Percentiles rank a stretch among this genome's conserved stretches.
These are phyloP conservation scores for Polymyxa betae DNA, from an alignment of 208 protist species.

Conservation along the genomic window DNA sequence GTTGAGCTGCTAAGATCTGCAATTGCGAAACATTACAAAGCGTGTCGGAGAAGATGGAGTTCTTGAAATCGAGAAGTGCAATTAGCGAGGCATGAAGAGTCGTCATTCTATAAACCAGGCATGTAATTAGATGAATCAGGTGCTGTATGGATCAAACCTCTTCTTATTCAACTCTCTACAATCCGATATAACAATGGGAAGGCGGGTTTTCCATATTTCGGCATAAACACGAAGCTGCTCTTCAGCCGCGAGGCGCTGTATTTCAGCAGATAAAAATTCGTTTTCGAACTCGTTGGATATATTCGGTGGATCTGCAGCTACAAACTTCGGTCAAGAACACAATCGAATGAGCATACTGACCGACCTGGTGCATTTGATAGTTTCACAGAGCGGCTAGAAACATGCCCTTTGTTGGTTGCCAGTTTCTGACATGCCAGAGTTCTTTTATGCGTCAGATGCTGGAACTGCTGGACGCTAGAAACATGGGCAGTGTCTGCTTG, in stretches of 20 bases:
- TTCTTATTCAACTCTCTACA: background rate
- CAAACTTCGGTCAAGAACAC: background rate
- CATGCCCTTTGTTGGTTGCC: background rate
- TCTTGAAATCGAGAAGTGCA: background rate
- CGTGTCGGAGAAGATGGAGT: background rate
- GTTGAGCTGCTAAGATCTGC: background rate
- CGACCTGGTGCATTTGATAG: background rate
- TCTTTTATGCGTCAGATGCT: background rate
- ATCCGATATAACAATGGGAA: background rate
- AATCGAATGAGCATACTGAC: background rate
- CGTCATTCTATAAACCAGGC: background rate
- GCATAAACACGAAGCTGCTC: constrained; percentile 5
- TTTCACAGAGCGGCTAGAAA: background rate
- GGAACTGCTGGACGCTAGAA: background rate
- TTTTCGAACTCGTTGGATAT: constrained; percentile 30
- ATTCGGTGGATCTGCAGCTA: background rate
- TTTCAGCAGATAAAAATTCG: background rate
- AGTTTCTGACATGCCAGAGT: background rate
- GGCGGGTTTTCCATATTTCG: background rate
- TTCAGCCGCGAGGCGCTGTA: background rate
- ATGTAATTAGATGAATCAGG: too few species aligned
- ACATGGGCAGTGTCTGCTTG: background rate
- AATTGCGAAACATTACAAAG: background rate
- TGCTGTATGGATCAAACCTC: background rate
- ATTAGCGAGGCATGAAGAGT: background rate